Evolutionary conservation across 2,329 filamentous ascomycete species (phyloP).

Genomic region (Alternaria postmessia): DNA sequence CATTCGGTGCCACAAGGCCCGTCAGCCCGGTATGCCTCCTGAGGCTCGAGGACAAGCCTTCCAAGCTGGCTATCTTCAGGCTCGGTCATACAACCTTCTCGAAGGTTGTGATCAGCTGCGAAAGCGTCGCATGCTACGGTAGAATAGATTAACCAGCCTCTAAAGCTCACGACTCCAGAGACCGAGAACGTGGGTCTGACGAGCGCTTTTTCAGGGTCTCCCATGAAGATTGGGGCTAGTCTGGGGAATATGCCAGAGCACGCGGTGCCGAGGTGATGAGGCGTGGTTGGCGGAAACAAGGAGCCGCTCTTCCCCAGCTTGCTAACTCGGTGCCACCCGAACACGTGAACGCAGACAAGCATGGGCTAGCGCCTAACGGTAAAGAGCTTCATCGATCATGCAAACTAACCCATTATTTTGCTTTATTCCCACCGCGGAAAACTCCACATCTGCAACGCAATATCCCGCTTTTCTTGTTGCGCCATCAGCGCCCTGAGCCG

Average conservation of each 20-base stretch:
- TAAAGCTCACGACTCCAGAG: slow-evolving; percentile 17
- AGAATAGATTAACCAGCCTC: slow-evolving; percentile 29
- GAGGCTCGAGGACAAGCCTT: slow-evolving; percentile 13
- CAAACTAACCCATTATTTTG: not conserved
- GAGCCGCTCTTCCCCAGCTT: slow-evolving; percentile 8
- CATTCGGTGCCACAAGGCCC: slow-evolving; percentile 9
- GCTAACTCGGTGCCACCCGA: not conserved
- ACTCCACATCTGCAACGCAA: slow-evolving; percentile 6
- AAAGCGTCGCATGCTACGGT: slow-evolving; percentile 18
- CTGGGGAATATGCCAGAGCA: not conserved
- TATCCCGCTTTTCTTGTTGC: slow-evolving; percentile 9
- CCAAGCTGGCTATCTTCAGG: slow-evolving; percentile 2
- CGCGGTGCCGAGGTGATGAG: slow-evolving; percentile 11
- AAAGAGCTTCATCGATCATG: not conserved
- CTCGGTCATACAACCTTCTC: slow-evolving; percentile 10
- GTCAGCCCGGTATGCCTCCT: slow-evolving; percentile 9
- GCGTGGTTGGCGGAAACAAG: slow-evolving; percentile 16
- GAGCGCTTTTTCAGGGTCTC: slow-evolving; percentile 8
- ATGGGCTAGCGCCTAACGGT: slow-evolving; percentile 9
- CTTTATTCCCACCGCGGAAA: not conserved
- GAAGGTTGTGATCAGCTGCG: slow-evolving; percentile 18
- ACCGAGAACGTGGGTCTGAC: slow-evolving; percentile 15
- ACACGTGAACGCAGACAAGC: slow-evolving; percentile 8
- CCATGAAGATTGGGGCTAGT: slow-evolving; percentile 3
- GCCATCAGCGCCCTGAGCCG: slow-evolving; percentile 12